phyloP scores from a whole-genome alignment of 768 basidiomycete species.

The Fomitopsis serialis region DNA sequence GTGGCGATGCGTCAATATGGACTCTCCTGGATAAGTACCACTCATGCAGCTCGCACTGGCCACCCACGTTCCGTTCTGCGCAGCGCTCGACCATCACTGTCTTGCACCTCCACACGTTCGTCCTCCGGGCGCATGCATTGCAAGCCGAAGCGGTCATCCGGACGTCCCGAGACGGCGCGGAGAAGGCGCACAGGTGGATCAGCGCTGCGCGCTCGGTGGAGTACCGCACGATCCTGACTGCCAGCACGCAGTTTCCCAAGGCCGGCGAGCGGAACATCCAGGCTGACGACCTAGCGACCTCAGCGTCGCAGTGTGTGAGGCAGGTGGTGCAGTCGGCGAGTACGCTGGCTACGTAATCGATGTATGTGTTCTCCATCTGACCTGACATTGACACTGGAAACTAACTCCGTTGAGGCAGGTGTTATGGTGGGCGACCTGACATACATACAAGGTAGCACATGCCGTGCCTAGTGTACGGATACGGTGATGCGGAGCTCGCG shows the following conservation, averaged over 20 bases:
- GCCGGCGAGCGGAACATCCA: constrained; percentile 75
- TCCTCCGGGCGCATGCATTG: constrained; percentile 33
- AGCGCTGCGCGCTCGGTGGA: constrained; percentile 63
- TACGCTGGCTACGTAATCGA: constrained; percentile 78
- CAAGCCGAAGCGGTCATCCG: constrained; percentile 14
- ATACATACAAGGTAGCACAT: constrained; percentile 87
- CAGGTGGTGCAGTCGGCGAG: constrained; percentile 55
- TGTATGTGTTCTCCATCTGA: constrained; percentile 38
- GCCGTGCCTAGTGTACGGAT: constrained; percentile 61
- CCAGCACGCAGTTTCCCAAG: constrained; percentile 69
- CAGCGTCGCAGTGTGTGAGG: constrained; percentile 79
- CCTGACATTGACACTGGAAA: background rate
- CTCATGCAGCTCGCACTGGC: constrained; percentile 65
- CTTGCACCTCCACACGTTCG: constrained; percentile 70
- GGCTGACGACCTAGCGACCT: constrained; percentile 81
- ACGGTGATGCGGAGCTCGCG: constrained; percentile 57
- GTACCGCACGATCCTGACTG: constrained; percentile 62
- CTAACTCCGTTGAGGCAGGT: constrained; percentile 38
- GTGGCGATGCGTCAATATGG: constrained; percentile 45
- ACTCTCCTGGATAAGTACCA: constrained; percentile 57
- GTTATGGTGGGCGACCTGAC: constrained; percentile 89
- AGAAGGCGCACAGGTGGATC: constrained; percentile 50
- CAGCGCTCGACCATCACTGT: constrained; percentile 68
- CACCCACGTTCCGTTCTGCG: constrained; percentile 67
- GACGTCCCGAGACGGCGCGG: constrained; percentile 17